Evolutionary conservation across 805 yeast species (phyloP), one percentile per base, ranked within the genome.

Genomic region (Ogataea saltuana): DNA sequence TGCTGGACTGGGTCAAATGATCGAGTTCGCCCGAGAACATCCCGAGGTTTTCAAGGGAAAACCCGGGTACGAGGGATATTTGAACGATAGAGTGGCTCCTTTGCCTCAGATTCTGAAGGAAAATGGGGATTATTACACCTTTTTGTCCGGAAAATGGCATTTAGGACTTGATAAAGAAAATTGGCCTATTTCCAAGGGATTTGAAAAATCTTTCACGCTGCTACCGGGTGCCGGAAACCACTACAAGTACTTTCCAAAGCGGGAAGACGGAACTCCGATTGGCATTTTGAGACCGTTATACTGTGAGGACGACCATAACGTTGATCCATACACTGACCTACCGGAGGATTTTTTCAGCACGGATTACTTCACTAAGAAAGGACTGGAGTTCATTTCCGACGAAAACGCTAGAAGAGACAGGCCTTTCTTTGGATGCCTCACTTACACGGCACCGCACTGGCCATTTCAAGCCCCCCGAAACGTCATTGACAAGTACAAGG

Each of bases 381-480:
- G 67, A 10, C 45, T 76, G 30, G 71, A 68, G 20, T 69, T 59
- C 32, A 54, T 72, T 42, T 30, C 49, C 8, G 53, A 59, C 36
- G 50, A 56, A 7, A 50, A 57, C 11, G 42, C 48, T 4, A 60
- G 76, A 37, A 51, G 53, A 4, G 74, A 63, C n/a, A 62, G 74
- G 51, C 84, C 84, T 8, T 79, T 75, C 48, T 74, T 78, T 44
- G 78, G 80, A 3, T 59, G 67, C 18, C 61, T 80, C 44, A 79
- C 83, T 6, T 78, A 75, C 51, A 77, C 83, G 4, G 84, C 85
- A 1, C 85, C 84, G 3, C 84, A 79, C 54, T 80, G 85, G 84
- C 85, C 85, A 9, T 69, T 71, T 52, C 84, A 79, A 58, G 84
- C 84, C 1, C 82, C 82, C 5, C 58, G 59, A 37, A 74, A 72